Evolutionary conservation across 768 basidiomycete species (phyloP).

Genomic region (Macrocybe gigantea): DNA sequence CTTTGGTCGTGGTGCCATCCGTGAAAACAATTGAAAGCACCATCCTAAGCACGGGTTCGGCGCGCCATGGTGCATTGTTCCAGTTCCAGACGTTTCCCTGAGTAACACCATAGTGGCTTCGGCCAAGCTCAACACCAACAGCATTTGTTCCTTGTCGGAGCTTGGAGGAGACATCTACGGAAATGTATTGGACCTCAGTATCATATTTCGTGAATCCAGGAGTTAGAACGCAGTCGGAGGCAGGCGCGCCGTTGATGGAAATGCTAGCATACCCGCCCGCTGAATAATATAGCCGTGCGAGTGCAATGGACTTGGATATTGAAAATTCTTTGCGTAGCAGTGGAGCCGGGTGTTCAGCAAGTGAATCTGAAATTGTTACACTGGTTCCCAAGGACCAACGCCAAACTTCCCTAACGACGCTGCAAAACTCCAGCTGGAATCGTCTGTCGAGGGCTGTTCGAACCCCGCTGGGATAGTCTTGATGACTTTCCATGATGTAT

Average conservation of each 20-base stretch:
- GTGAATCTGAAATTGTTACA: slow-evolving; percentile 15
- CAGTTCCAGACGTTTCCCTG: slow-evolving; percentile 26
- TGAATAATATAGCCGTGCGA: slow-evolving; percentile 21
- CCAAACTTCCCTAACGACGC: slow-evolving; percentile 14
- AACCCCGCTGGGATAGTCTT: slow-evolving; percentile 14
- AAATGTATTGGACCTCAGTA: slow-evolving; percentile 19
- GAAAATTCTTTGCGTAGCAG: slow-evolving; percentile 18
- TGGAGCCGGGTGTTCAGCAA: slow-evolving; percentile 23
- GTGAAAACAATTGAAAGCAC: slow-evolving; percentile 18
- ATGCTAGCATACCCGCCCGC: slow-evolving; percentile 24
- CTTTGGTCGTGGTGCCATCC: slow-evolving; percentile 16
- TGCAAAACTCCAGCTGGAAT: slow-evolving; percentile 16
- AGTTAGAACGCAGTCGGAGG: slow-evolving; percentile 19
- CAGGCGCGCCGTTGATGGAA: slow-evolving; percentile 18
- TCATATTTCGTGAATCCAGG: slow-evolving; percentile 26
- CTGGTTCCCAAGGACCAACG: slow-evolving; percentile 15
- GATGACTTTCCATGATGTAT: slow-evolving; percentile 17
- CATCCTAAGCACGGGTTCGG: slow-evolving; percentile 17
- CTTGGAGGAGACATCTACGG: slow-evolving; percentile 16
- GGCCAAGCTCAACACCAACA: slow-evolving; percentile 19
- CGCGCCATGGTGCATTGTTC: slow-evolving; percentile 23
- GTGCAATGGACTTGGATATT: slow-evolving; percentile 13
- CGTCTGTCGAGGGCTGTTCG: slow-evolving; percentile 13
- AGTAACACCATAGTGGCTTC: slow-evolving; percentile 22
- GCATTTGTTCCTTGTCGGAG: slow-evolving; percentile 14